A percentile compares a stretch with the other conserved stretches of the same genome.
Evolutionary conservation across 140 eudicot species (phyloP).

Genomic region (Artemisia princeps): DNA sequence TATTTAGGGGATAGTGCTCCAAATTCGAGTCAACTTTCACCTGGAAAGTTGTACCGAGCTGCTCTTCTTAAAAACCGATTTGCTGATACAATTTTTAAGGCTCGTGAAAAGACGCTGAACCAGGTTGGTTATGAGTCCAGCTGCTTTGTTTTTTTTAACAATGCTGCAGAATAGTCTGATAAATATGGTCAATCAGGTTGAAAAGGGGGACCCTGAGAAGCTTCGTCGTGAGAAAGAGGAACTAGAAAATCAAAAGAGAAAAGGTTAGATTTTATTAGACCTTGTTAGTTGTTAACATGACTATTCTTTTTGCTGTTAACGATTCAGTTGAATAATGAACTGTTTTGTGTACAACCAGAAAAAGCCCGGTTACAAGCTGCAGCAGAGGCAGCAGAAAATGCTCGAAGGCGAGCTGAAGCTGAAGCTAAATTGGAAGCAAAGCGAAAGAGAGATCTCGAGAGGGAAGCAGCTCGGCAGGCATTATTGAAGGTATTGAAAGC

Average conservation of each 20-base stretch:
- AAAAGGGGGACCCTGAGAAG: conserved; percentile 76
- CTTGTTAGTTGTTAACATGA: not conserved
- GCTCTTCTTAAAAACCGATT: conserved; percentile 61
- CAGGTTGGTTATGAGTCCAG: conserved; percentile 39
- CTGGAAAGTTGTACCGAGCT: conserved; percentile 70
- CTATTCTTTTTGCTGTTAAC: conserved; percentile 1
- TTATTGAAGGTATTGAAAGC: conserved; percentile 43
- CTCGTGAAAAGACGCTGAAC: conserved; percentile 66
- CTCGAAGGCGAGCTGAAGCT: conserved; percentile 55
- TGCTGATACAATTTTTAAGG: conserved; percentile 73
- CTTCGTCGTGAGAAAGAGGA: conserved; percentile 67
- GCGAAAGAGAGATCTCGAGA: conserved; percentile 57
- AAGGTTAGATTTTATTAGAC: conserved; percentile 37
- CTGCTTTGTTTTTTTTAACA: not conserved
- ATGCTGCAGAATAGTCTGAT: not conserved
- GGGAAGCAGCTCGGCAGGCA: conserved; percentile 83
- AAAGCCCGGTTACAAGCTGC: conserved; percentile 82
- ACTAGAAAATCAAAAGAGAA: conserved; percentile 56
- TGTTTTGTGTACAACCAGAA: conserved; percentile 28
- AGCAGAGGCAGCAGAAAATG: conserved; percentile 80
- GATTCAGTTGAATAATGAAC: conserved; percentile 1
- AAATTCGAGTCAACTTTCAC: conserved; percentile 49
- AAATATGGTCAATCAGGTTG: conserved; percentile 34
- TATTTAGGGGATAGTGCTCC: conserved; percentile 64
- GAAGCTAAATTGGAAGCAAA: conserved; percentile 69